Evolutionary conservation across 768 basidiomycete species (phyloP).

Genomic region (Botryobasidium botryosum): DNA sequence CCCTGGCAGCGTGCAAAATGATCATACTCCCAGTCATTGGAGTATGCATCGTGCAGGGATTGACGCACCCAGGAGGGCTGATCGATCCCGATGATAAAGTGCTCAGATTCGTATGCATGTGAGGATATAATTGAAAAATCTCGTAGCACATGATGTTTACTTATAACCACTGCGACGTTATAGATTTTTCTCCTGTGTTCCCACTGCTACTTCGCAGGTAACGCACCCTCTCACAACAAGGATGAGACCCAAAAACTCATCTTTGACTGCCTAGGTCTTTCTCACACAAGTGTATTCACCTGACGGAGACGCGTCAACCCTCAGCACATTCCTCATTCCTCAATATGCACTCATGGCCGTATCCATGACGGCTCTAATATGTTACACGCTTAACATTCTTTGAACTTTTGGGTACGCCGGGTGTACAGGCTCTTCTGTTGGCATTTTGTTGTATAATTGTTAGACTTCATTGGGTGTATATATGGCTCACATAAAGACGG

Average conservation of each 20-base stretch:
- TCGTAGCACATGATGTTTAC: background rate
- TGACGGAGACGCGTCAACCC: conserved; percentile 43
- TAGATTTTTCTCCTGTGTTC: conserved; percentile 44
- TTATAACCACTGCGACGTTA: background rate
- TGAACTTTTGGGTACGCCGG: too few relatives aligned
- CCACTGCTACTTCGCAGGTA: conserved; percentile 44
- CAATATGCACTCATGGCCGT: conserved; percentile 30
- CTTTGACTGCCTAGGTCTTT: conserved; percentile 27
- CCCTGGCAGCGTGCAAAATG: conserved; percentile 37
- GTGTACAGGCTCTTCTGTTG: too few relatives aligned
- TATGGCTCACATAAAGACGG: too few relatives aligned
- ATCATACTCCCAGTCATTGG: conserved; percentile 44
- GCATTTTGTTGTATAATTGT: too few relatives aligned
- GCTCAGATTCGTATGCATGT: conserved; percentile 53
- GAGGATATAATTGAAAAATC: conserved; percentile 16
- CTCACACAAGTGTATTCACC: conserved; percentile 51
- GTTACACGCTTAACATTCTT: conserved; percentile 22
- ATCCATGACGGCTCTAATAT: conserved; percentile 24
- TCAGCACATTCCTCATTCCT: conserved; percentile 46
- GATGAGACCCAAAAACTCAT: background rate
- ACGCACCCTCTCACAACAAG: background rate
- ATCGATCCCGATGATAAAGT: conserved; percentile 38
- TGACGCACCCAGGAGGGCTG: conserved; percentile 28
- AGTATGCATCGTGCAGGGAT: conserved; percentile 34
- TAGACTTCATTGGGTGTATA: too few relatives aligned